Conservation (phyloP, 768 basidiomycete genomes). For the Suillus subluteus region DNA sequence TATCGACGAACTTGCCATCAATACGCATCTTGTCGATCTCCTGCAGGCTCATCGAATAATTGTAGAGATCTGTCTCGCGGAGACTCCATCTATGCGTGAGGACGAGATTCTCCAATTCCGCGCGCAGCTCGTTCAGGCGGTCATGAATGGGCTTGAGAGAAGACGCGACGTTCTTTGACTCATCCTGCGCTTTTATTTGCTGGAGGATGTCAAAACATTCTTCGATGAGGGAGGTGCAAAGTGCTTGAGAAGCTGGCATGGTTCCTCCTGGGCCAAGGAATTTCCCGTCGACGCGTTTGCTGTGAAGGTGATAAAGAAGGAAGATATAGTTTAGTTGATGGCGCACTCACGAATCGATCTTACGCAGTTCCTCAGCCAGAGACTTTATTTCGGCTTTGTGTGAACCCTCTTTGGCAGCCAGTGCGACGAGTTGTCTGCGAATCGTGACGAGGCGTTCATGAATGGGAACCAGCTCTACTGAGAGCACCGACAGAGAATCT, state of each 20-base stretch:
- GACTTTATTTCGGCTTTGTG: conserved; percentile 89
- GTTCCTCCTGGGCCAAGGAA: conserved; percentile 90
- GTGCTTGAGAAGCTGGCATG: conserved; percentile 89
- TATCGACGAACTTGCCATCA: conserved; percentile 95
- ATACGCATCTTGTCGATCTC: conserved; percentile 98
- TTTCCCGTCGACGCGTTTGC: conserved; percentile 94
- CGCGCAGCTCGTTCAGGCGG: conserved; percentile 81
- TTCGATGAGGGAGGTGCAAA: conserved; percentile 91
- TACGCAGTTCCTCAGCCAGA: conserved; percentile 88
- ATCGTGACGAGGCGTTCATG: conserved; percentile 89
- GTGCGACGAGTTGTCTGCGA: conserved; percentile 84
- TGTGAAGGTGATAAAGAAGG: conserved; percentile 30
- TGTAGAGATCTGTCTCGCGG: conserved; percentile 91
- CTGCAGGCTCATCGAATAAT: conserved; percentile 89
- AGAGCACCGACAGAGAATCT: conserved; percentile 84
- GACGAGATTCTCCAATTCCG: conserved; percentile 88
- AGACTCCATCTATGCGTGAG: conserved; percentile 97
- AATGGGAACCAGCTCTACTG: conserved; percentile 86
- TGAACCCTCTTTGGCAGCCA: conserved; percentile 86
- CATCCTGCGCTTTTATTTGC: conserved; percentile 93
- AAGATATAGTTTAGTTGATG: conserved; percentile 10
- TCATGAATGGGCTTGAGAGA: conserved; percentile 93
- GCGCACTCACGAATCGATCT: conserved; percentile 90
- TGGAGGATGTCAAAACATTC: conserved; percentile 96
- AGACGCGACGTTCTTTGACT: conserved; percentile 83